phyloP scores from a whole-genome alignment of 345 rosid species.

The Eucalyptus pauciflora region DNA sequence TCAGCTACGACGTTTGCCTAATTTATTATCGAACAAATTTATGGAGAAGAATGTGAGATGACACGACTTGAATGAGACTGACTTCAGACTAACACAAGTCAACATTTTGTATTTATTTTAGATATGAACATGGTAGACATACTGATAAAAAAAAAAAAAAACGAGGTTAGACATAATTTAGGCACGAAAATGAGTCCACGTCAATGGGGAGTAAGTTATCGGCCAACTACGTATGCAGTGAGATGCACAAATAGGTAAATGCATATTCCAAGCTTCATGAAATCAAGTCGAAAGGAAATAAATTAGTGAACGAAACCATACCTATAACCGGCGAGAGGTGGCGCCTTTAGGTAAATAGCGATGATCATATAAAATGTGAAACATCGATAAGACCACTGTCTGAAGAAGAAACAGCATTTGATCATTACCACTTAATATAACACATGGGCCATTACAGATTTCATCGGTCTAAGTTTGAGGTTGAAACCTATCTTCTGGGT shows the following conservation, averaged over 20 bases:
- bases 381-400: neutral
- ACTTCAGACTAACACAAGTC: neutral
- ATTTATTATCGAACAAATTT: neutral
- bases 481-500: neutral
- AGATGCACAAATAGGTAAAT: neutral
- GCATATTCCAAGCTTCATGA: neutral
- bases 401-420: neutral
- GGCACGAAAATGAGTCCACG: neutral
- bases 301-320: neutral
- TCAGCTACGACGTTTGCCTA: neutral
- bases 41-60: neutral
- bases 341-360: neutral
- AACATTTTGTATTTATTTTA: neutral
- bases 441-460: neutral
- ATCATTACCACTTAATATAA: neutral
- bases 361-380: neutral
- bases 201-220: neutral
- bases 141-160: neutral
- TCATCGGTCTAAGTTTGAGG: neutral
- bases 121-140: neutral
- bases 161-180: neutral
- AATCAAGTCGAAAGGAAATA: neutral
- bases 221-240: neutral
- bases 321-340: neutral
- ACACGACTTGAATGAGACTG: neutral